Evolutionary conservation across 129 eudicot genomes (phyloP).

Genomic region (Sambucus nigra): DNA sequence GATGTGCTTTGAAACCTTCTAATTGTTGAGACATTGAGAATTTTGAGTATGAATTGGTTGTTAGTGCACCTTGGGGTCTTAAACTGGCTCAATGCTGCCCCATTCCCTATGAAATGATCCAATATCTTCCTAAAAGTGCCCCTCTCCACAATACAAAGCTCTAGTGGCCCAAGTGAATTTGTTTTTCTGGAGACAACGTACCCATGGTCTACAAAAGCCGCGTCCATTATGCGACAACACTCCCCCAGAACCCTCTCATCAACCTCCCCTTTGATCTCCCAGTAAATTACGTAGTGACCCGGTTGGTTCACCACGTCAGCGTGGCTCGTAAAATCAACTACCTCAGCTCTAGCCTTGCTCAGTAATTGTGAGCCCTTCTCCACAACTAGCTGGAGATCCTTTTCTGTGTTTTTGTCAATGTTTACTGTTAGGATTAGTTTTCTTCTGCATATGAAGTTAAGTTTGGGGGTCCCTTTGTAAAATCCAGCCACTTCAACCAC

Average conservation of each 20-base stretch:
- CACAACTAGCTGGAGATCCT: slow-evolving; percentile 75
- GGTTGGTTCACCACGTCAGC: slow-evolving; percentile 50
- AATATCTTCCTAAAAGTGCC: slow-evolving; percentile 73
- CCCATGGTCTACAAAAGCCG: slow-evolving; percentile 68
- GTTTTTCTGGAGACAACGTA: slow-evolving; percentile 69
- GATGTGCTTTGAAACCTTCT: slow-evolving; percentile 60
- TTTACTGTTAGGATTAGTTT: slow-evolving; percentile 70
- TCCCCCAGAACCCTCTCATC: slow-evolving; percentile 32
- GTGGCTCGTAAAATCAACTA: slow-evolving; percentile 88
- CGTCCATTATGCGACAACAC: slow-evolving; percentile 74
- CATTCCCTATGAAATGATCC: slow-evolving; percentile 68
- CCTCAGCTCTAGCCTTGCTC: slow-evolving; percentile 38
- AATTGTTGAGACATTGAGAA: slow-evolving; percentile 39
- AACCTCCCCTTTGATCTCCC: slow-evolving; percentile 77
- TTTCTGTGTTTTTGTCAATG: slow-evolving; percentile 85
- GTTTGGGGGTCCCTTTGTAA: slow-evolving; percentile 56
- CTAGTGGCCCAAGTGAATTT: slow-evolving; percentile 62
- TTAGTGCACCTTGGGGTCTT: slow-evolving; percentile 92
- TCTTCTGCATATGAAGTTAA: slow-evolving; percentile 70
- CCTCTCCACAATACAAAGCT: slow-evolving; percentile 64
- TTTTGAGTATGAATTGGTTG: slow-evolving; percentile 37
- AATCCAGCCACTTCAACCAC: slow-evolving; percentile 78
- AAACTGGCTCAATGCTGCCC: slow-evolving; percentile 84
- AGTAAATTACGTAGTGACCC: slow-evolving; percentile 73
- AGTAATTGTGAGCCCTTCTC: slow-evolving; percentile 57